A percentile compares a stretch with the other conserved stretches of the same genome.
Evolutionary conservation across 805 yeast genomes (phyloP).

Genomic region (Lachancea cidri): DNA sequence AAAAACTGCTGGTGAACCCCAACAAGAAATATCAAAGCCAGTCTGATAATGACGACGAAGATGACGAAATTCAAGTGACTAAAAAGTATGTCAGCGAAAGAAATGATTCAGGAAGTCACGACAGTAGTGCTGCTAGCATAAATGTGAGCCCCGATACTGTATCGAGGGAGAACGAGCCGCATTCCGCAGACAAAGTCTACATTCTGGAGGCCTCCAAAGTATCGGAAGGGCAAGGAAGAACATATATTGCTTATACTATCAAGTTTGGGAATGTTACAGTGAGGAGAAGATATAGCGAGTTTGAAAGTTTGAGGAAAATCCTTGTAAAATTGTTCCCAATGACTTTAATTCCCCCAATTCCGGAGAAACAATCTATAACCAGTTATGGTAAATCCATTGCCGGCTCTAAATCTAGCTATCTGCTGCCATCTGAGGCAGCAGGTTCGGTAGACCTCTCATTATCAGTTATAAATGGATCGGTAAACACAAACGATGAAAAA

Average conservation of each 20-base stretch:
- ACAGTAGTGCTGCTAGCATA: slow-evolving; percentile 16
- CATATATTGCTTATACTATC: slow-evolving; percentile 68
- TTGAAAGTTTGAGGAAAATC: slow-evolving; percentile 71
- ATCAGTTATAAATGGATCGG: slow-evolving; percentile 29
- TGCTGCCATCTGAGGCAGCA: slow-evolving; percentile 28
- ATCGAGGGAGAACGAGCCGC: slow-evolving; percentile 11
- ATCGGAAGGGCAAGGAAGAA: slow-evolving; percentile 31
- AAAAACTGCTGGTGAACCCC: slow-evolving; percentile 13
- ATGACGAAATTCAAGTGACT: slow-evolving; percentile 18
- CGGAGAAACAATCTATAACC: slow-evolving; percentile 58
- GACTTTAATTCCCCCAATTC: slow-evolving; percentile 86
- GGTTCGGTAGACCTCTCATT: slow-evolving; percentile 29
- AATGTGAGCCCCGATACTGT: slow-evolving; percentile 8
- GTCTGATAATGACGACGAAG: slow-evolving; percentile 11
- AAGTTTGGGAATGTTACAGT: slow-evolving; percentile 49
- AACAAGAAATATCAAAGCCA: slow-evolving; percentile 8
- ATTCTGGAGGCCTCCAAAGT: slow-evolving; percentile 30
- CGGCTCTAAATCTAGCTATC: slow-evolving; percentile 24
- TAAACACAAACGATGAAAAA: slow-evolving; percentile 29
- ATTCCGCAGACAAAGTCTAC: slow-evolving; percentile 17
- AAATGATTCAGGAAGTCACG: slow-evolving; percentile 2
- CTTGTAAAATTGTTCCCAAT: slow-evolving; percentile 75
- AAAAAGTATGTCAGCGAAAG: not conserved
- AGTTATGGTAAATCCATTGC: slow-evolving; percentile 31
- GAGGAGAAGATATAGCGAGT: slow-evolving; percentile 84